Conservation (phyloP, 768 basidiomycete genomes). For the Hydnum rufescens region DNA sequence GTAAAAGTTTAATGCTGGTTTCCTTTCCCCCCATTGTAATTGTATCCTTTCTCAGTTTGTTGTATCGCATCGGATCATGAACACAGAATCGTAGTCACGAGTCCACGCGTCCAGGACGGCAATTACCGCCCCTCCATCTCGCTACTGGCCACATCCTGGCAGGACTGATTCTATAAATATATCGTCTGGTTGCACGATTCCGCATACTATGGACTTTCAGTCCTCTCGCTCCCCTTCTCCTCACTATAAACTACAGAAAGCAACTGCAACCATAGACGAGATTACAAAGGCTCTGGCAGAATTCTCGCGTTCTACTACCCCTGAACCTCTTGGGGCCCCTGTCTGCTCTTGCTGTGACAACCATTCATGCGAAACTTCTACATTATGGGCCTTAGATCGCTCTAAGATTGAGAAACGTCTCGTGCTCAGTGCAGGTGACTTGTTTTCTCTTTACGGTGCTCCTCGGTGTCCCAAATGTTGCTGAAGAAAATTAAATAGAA, state of each 20-base stretch:
- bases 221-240: neutral
- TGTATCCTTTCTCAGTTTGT: too few species aligned
- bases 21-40: too few species aligned
- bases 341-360: slow-evolving; percentile 41
- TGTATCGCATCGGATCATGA: too few species aligned
- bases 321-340: slow-evolving; percentile 34
- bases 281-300: slow-evolving; percentile 51
- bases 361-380: slow-evolving; percentile 44
- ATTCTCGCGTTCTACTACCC: slow-evolving; percentile 51
- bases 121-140: too few species aligned
- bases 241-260: neutral
- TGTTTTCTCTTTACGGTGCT: slow-evolving; percentile 2
- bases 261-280: slow-evolving; percentile 43
- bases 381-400: slow-evolving; percentile 43
- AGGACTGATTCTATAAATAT: too few species aligned
- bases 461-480: neutral
- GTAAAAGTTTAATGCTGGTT: too few species aligned
- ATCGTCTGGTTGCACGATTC: too few species aligned
- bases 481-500: slow-evolving; percentile 26
- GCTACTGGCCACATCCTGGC: too few species aligned
- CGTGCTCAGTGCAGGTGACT: slow-evolving; percentile 68
- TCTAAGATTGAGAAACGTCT: slow-evolving; percentile 55
- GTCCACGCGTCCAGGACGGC: too few species aligned
- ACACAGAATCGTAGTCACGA: too few species aligned
- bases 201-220: neutral